These are phyloP conservation scores for Aquilaria malaccensis DNA, from an alignment of 345 rosid genomes.

Conservation along the genomic window DNA sequence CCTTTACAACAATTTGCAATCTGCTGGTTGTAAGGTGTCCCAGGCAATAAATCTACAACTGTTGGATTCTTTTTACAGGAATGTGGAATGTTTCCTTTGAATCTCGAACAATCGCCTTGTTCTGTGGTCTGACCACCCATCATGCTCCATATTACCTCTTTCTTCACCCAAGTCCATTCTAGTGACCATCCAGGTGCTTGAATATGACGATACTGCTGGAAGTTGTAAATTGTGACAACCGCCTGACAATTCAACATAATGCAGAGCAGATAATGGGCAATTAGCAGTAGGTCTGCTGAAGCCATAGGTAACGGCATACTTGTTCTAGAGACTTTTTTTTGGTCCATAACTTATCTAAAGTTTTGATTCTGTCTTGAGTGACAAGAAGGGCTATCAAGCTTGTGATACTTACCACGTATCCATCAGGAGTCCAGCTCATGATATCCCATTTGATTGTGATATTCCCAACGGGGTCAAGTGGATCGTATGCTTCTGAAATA, in stretches of 20 bases:
- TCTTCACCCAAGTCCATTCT: slow-evolving; percentile 81
- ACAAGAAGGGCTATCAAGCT: neutral
- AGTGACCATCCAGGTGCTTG: slow-evolving; percentile 76
- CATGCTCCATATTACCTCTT: slow-evolving; percentile 83
- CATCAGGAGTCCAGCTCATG: slow-evolving; percentile 76
- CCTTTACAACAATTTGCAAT: slow-evolving; percentile 84
- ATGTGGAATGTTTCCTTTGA: slow-evolving; percentile 74
- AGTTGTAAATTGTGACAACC: slow-evolving; percentile 60
- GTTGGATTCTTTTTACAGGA: slow-evolving; percentile 74
- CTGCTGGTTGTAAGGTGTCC: slow-evolving; percentile 66
- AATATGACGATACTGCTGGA: slow-evolving; percentile 86
- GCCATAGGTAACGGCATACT: neutral
- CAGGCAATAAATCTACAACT: slow-evolving; percentile 78
- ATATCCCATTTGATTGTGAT: slow-evolving; percentile 95
- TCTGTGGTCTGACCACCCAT: slow-evolving; percentile 73
- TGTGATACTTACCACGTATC: slow-evolving; percentile 57
- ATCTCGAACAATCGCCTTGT: slow-evolving; percentile 88
- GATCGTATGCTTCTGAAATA: slow-evolving; percentile 70
- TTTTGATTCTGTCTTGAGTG: neutral
- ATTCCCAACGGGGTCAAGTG: slow-evolving; percentile 84
- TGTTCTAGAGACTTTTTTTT: neutral
- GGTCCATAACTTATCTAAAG: neutral
- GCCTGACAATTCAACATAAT: slow-evolving; percentile 36
- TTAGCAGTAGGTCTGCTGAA: neutral
- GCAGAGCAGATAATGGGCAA: slow-evolving; percentile 2